Percentiles rank a stretch among this genome's conserved stretches.
Conservation (phyloP, 352 stramenopile genomes). For the Phytophthora pisi region DNA sequence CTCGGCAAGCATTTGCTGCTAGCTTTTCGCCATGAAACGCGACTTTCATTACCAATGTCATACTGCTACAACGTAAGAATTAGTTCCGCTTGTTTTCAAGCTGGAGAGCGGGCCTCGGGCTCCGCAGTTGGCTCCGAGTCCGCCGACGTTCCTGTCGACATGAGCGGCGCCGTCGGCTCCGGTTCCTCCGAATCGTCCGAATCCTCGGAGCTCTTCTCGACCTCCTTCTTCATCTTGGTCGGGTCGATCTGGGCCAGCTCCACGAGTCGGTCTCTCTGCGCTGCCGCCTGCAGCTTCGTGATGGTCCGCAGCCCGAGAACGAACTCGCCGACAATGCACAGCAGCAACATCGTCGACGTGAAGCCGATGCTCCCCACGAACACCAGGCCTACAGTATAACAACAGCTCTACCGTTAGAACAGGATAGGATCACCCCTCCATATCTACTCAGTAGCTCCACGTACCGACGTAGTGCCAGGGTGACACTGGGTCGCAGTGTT, state of each 20-base stretch:
- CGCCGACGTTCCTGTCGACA: conserved; percentile 15
- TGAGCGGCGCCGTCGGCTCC: conserved; percentile 18
- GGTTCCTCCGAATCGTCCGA: conserved; percentile 14
- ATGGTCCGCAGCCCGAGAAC: conserved; percentile 48
- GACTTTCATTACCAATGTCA: conserved; percentile 11
- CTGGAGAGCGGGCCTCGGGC: background rate
- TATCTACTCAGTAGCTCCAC: background rate
- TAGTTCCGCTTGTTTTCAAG: background rate
- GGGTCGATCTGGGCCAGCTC: conserved; percentile 48
- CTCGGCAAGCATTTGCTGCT: background rate
- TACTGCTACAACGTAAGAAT: conserved; percentile 12
- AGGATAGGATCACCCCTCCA: background rate
- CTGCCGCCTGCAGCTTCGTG: conserved; percentile 40
- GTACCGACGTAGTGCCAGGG: conserved; percentile 47
- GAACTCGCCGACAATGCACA: conserved; percentile 56
- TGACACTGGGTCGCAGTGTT: conserved; percentile 50
- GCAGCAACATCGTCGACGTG: conserved; percentile 44
- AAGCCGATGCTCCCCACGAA: conserved; percentile 51
- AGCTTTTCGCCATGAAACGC: background rate
- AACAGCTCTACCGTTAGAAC: background rate
- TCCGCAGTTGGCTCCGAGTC: conserved; percentile 6
- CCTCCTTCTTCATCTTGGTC: conserved; percentile 2
- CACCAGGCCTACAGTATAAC: conserved; percentile 32
- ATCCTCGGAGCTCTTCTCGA: conserved; percentile 12
- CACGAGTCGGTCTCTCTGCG: conserved; percentile 38